phyloP scores from a whole-genome alignment of 331 rosid genomes.

The Pyrus hybrid region DNA sequence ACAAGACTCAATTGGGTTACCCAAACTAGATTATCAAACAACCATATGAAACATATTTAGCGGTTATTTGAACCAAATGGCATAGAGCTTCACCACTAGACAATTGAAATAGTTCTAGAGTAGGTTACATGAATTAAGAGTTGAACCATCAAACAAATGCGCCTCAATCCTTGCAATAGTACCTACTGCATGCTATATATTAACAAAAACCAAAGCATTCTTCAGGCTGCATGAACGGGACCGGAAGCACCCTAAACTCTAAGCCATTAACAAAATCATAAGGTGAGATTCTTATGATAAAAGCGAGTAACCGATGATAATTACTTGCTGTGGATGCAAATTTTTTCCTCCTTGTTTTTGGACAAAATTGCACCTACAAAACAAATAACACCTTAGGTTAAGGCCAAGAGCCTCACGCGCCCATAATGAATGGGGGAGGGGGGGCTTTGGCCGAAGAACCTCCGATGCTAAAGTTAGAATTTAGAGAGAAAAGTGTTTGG shows the following conservation, averaged over 20 bases:
- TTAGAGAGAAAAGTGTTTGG: no score
- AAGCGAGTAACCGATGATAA: constrained; percentile 14
- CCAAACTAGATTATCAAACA: neutral
- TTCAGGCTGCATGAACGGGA: neutral
- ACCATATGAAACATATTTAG: neutral
- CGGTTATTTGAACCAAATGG: neutral
- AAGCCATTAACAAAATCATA: neutral
- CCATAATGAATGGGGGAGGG: no score
- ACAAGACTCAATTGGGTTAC: neutral
- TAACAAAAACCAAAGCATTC: neutral
- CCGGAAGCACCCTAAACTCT: neutral
- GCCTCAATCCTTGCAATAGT: neutral
- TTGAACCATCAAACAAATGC: neutral
- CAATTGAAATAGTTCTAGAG: neutral
- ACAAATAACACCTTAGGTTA: no score
- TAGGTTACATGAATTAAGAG: neutral
- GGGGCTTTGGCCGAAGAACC: no score
- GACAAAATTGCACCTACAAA: no score
- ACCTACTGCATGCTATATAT: neutral
- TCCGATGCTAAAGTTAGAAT: no score
- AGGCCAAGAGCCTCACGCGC: no score
- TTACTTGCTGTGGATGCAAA: no score
- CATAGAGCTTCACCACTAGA: neutral
- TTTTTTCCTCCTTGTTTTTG: no score
- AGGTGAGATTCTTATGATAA: neutral